phyloP scores from a whole-genome alignment of 2,329 filamentous ascomycete species.

The Stagonosporopsis cucurbitacearum region DNA sequence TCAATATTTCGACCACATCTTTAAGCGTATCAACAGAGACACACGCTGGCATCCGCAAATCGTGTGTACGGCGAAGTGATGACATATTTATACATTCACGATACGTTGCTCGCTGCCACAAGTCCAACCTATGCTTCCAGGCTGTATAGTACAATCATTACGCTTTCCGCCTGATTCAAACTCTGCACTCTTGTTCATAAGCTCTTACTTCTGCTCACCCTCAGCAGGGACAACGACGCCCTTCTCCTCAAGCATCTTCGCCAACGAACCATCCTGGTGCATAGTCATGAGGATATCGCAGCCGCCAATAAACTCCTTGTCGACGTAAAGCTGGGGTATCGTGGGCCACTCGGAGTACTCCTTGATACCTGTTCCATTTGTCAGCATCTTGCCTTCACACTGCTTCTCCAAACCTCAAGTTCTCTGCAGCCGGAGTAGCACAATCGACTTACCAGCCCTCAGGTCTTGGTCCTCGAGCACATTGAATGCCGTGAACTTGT shows the following conservation, averaged over 20 bases:
- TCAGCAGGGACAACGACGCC: constrained; percentile 72
- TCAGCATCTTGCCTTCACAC: constrained; percentile 17
- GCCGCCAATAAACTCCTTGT: constrained; percentile 96
- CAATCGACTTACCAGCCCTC: constrained; percentile 67
- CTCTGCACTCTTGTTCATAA: background rate
- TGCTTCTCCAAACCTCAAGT: background rate
- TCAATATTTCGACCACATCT: background rate
- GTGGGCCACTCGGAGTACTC: constrained; percentile 99
- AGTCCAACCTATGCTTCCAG: background rate
- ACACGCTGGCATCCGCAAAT: background rate
- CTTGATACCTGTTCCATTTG: constrained; percentile 76
- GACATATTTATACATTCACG: constrained; percentile 1
- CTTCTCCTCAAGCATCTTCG: constrained; percentile 91
- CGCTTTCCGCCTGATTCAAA: background rate
- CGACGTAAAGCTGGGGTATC: constrained; percentile 93
- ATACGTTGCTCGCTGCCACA: background rate
- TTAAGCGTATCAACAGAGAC: background rate
- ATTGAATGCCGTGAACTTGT: constrained; percentile 98
- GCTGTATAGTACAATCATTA: constrained; percentile 10
- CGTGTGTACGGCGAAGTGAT: background rate
- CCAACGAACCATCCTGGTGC: constrained; percentile 94
- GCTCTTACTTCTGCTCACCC: constrained; percentile 28
- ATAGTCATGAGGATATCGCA: constrained; percentile 96
- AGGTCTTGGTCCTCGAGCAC: constrained; percentile 91
- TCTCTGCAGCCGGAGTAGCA: background rate